phyloP scores from a whole-genome alignment of 495 filamentous ascomycete genomes.

The Aspergillus nanangensis region DNA sequence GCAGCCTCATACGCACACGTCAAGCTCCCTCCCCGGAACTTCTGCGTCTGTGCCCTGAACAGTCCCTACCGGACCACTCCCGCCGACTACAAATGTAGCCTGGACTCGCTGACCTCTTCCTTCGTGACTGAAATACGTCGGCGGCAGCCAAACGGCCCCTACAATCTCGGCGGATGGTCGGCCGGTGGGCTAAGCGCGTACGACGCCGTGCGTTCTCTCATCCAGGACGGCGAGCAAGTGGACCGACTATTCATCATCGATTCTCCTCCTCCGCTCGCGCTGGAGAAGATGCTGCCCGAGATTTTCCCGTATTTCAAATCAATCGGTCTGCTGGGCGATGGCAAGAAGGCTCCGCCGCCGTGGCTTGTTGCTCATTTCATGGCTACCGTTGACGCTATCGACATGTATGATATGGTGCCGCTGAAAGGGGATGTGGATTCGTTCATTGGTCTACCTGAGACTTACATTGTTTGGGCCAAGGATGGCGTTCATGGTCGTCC shows the following conservation, averaged over 20 bases:
- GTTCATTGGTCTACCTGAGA: no score
- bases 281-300: conserved; percentile 71
- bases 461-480: conserved; percentile 71
- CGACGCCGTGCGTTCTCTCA: conserved; percentile 70
- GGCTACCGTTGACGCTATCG: conserved; percentile 68
- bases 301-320: conserved; percentile 76
- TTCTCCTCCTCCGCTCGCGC: conserved; percentile 70
- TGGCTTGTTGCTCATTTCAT: conserved; percentile 87
- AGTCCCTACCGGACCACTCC: conserved; percentile 64
- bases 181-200: conserved; percentile 88
- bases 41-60: conserved; percentile 59
- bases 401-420: conserved; percentile 58
- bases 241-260: conserved; percentile 78
- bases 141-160: conserved; percentile 69
- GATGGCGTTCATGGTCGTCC: conserved; percentile 74
- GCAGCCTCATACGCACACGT: conserved; percentile 55
- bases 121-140: conserved; percentile 65
- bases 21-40: conserved; percentile 49
- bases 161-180: conserved; percentile 71
- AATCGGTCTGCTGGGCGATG: conserved; percentile 76
- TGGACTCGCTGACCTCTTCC: conserved; percentile 53
- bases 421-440: conserved; percentile 45
- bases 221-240: conserved; percentile 61
- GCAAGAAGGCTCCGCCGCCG: conserved; percentile 51
- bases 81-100: conserved; percentile 47